Base-by-base conservation (phyloP, 2,329 filamentous ascomycete species). In the Huntiella decipiens region DNA sequence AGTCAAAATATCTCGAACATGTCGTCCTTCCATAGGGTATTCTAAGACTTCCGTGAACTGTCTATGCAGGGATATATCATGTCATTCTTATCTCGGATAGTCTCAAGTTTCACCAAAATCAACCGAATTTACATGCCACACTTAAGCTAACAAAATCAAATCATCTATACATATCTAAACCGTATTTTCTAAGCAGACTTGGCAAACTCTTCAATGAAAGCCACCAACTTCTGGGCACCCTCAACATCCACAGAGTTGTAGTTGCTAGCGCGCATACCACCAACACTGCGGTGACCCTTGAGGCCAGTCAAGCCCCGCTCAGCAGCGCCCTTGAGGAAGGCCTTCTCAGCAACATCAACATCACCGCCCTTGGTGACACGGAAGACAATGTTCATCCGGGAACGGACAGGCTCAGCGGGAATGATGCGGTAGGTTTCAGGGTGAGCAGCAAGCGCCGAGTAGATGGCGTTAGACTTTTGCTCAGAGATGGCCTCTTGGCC, bases 341-440 rank as follows among this genome's bases (percentile, higher is more conserved):
- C 69, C 61, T 85, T 83, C 61, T 96, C 87, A 16, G 77, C 71
- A 10, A 72, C 77, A 44, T 78, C 75, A 49, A 76, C 65, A 37
- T 78, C 74, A 38, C 69, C 72, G 41, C 66, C 60, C 59, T 66
- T 67, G 52, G 54, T 66, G 13, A 93, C 71, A 12, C 86, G 69
- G 70, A 95, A 95, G 68, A 86, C 95, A 49, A 96, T 82, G 63
- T 96, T 96, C 82, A 96, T 94, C 46, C 85, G 70, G 54, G 83
- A 93, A 47, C 87, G 79, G 3, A 72, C 80, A 16, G 66, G 66
- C 63, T 81, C 82, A 53, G 81, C 71, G 0, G 86, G 84, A 0
- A 95, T 77, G 31, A 95, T 60, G 49, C 66, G 69, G 64, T 92
- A 96, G n/a, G 80, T 63, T 0, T 77, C 65, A 0, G 82, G 72